These are phyloP conservation scores for Posidonia australis DNA, from an alignment of 106 monocot genomes.

Conservation along the genomic window DNA sequence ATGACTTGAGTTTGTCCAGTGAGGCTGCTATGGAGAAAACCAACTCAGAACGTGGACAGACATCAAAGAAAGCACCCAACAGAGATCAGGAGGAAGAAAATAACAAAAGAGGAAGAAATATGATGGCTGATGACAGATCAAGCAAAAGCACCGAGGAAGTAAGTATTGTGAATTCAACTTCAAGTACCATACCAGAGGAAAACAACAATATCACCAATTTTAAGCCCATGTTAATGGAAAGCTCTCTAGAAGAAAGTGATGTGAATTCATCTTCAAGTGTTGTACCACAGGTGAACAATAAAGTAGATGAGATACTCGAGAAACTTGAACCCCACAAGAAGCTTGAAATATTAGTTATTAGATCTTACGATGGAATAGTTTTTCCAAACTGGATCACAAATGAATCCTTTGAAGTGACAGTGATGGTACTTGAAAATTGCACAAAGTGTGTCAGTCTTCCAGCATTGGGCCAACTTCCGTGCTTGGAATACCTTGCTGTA, in stretches of 20 bases:
- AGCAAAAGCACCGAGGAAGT: no score
- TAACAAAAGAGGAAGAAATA: neutral
- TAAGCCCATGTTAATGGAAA: no score
- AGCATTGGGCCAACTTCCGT: constrained; percentile 14
- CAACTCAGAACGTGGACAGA: no score
- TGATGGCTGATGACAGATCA: no score
- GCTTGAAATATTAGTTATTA: constrained; percentile 7
- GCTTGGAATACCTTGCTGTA: constrained; percentile 8
- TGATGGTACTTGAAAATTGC: constrained; percentile 6
- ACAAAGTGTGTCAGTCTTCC: constrained; percentile 10
- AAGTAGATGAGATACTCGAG: constrained; percentile 5
- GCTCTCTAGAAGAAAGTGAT: constrained; percentile 4
- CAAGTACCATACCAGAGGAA: no score
- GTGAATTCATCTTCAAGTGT: constrained; percentile 3
- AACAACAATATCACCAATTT: no score
- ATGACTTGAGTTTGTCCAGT: no score
- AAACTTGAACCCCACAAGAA: constrained; percentile 11
- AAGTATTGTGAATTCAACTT: neutral
- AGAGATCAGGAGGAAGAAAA: no score
- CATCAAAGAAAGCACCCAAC: no score
- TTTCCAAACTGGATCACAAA: constrained; percentile 21
- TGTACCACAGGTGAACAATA: no score
- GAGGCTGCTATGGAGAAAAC: no score
- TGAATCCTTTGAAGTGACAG: constrained; percentile 5
- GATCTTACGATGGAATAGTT: neutral